Evolutionary conservation across 495 filamentous ascomycete genomes (phyloP), one percentile per base, ranked within the genome.

Genomic region (Penicillium coprophilum): DNA sequence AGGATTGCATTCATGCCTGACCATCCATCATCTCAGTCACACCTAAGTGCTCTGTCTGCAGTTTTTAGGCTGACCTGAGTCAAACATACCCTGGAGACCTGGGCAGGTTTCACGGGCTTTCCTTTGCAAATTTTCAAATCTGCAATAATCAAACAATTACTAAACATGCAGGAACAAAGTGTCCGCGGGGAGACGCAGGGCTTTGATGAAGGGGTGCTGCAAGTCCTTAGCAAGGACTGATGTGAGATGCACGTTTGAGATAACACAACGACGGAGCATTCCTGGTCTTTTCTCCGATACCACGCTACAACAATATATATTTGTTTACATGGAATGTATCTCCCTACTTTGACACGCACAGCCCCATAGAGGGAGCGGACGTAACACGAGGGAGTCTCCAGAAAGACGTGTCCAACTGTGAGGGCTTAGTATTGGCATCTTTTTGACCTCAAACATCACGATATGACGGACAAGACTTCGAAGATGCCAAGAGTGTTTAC

Each of bases 391-490:
- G 70, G 72, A 78, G 75, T 52, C 58, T 60, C 51, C 64, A 66
- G 60, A 59, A 58, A 47, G 63, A 72, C 53, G 66, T 62, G 64
- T 66, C 66, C 60, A 64, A 63, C 63, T 64, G 61, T 60, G 55
- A 60, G 58, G 52, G 56, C 52, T 78, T 57, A 60, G 41, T 77
- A 34, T 77, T 48, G 73, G 73, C 71, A 79, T 55, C 50, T 65
- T 66, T 76, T 78, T 79, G 76, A 79, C 76, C 76, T 79, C 76
- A 67, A 75, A 70, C 67, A 76, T 73, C 76, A 77, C 61, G 59
- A 49, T 56, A 58, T 69, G 74, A 77, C 67, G 56, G 61, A 77
- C 72, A 67, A 79, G 76, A 74, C 76, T 79, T 79, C 76, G 76
- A 79, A 74, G 58, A 59, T 76, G 76, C 76, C 76, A 53, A 51